phyloP scores from a whole-genome alignment of 768 basidiomycete species.

The Albatrellus ellisii region DNA sequence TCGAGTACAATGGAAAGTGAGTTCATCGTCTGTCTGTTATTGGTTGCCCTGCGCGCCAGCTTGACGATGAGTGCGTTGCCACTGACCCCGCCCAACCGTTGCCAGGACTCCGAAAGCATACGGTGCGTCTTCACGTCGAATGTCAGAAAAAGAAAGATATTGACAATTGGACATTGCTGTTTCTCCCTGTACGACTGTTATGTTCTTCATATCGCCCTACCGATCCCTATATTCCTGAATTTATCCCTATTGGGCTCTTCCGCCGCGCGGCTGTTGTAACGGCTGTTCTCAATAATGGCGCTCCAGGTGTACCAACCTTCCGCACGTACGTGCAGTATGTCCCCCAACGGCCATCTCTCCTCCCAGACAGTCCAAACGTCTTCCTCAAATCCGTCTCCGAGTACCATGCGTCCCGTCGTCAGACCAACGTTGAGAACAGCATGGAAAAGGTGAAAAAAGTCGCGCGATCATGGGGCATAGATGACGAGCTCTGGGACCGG shows the following conservation, averaged over 20 bases:
- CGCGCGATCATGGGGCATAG: constrained; percentile 53
- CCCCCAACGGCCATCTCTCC: constrained; percentile 79
- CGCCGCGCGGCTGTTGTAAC: no score
- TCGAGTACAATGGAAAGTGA: constrained; percentile 56
- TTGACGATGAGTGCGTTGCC: background rate
- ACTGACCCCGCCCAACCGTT: background rate
- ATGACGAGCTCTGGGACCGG: constrained; percentile 59
- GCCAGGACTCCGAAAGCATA: constrained; percentile 35
- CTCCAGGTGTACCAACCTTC: constrained; percentile 58
- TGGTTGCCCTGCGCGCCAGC: background rate
- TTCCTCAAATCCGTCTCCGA: constrained; percentile 46
- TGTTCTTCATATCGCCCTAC: no score
- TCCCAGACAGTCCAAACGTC: constrained; percentile 67
- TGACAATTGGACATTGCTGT: no score
- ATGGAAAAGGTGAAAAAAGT: constrained; percentile 30
- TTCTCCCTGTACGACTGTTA: no score
- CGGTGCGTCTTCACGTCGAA: constrained; percentile 22
- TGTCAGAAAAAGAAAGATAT: background rate
- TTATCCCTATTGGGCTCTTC: no score
- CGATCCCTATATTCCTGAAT: no score
- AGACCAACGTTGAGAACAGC: constrained; percentile 12
- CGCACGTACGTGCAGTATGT: constrained; percentile 76
- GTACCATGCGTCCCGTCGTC: constrained; percentile 31
- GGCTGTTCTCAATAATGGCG: constrained; percentile 1
- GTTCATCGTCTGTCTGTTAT: constrained; percentile 16